Base-by-base conservation (phyloP, 2,329 filamentous ascomycete species). In the Leptographium procerum region DNA sequence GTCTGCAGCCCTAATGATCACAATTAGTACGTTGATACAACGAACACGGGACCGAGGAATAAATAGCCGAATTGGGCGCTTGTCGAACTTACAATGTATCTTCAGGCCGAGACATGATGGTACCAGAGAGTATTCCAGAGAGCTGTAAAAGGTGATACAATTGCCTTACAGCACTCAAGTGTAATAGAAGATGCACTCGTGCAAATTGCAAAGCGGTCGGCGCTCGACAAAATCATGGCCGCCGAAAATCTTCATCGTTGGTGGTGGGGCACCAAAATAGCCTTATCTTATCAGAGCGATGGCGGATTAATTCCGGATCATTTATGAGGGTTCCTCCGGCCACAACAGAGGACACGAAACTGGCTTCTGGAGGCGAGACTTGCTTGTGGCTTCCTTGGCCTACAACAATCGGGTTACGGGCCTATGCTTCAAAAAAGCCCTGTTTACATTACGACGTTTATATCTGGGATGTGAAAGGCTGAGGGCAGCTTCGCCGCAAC, bases 91-190 rank as follows among this genome's bases (percentile, higher is more conserved):
- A 94, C 89, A 97, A 85, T 64, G 84, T 88, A 75, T 99, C 94
- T 79, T 99, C 94, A 64, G 94, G 94, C 66, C 94, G 90, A 69
- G 94, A 97, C 94, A 99, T 97, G 69, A 52, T 61, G 50, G 40
- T 28, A 24, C 51, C 8, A 4, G 13, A 7, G 19, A 13, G 31
- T 26, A 29, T 16, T 9, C n/a, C n/a, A n/a, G n/a, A n/a, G n/a
- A n/a, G n/a, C n/a, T n/a, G n/a, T n/a, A n/a, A n/a, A n/a, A n/a
- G n/a, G n/a, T n/a, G n/a, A n/a, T n/a, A n/a, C n/a, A n/a, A n/a
- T n/a, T n/a, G n/a, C n/a, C n/a, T n/a, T n/a, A 19, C 13, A 16
- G 7, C 8, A 16, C 7, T 14, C 14, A 29, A 50, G 2, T 3
- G 11, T 3, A 31, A n/a, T n/a, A n/a, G 40, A 43, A 29, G 14